Conservation (phyloP, 2,329 filamentous ascomycete species). For the Orbilia quercus region DNA sequence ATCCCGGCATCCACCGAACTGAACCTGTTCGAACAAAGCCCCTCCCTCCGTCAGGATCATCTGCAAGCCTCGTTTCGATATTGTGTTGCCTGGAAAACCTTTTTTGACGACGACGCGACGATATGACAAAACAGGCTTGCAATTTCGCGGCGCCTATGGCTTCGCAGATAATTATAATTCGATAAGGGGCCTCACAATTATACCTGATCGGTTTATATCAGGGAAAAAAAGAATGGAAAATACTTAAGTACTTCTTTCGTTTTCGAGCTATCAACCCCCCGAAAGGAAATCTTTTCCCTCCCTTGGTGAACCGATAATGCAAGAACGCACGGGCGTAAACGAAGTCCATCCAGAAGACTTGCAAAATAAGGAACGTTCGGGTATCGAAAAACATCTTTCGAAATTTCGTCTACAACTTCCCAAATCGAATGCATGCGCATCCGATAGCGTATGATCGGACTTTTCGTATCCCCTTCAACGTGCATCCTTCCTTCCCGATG, state of each 20-base stretch:
- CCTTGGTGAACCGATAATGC: conserved; percentile 16
- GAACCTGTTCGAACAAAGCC: background rate
- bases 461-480: conserved; percentile 17
- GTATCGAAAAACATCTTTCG: conserved; percentile 16
- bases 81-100: conserved; percentile 33
- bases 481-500: conserved; percentile 47
- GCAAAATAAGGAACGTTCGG: conserved; percentile 10
- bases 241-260: background rate
- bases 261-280: conserved; percentile 18
- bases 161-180: conserved; percentile 5
- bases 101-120: conserved; percentile 11
- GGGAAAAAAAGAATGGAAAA: background rate
- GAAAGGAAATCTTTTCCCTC: conserved; percentile 11
- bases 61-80: conserved; percentile 50
- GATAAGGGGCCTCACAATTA: conserved; percentile 38
- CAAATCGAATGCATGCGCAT: conserved; percentile 33
- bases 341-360: conserved; percentile 7
- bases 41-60: conserved; percentile 23
- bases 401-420: conserved; percentile 44
- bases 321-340: conserved; percentile 28
- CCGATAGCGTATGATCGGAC: conserved; percentile 12
- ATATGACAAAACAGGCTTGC: conserved; percentile 50
- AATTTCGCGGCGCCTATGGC: conserved; percentile 55
- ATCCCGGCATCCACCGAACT: conserved; percentile 41
- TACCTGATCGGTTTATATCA: conserved; percentile 39